These are phyloP conservation scores for sorghum (Sorghum bicolor) DNA, from an alignment of 176 grass and related monocot genomes.

Conservation along the genomic window Sorghum_bicolor_NCBIv3 NC_012872.2:72463001-72463500, in stretches of 20 bases:
- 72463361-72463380: slow-evolving; percentile 43
- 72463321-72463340: slow-evolving; percentile 30
- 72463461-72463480: slow-evolving; percentile 29
- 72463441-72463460: slow-evolving; percentile 54
- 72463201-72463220: slow-evolving; percentile 70
- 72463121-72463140: slow-evolving; percentile 34
- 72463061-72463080: slow-evolving; percentile 39
- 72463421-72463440: slow-evolving; percentile 50
- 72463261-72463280: slow-evolving; percentile 39
- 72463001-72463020: slow-evolving; percentile 31
- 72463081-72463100: slow-evolving; percentile 30
- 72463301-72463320: slow-evolving; percentile 19
- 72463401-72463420: slow-evolving; percentile 1
- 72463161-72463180: slow-evolving; percentile 46
- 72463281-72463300: slow-evolving; percentile 46
- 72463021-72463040: slow-evolving; percentile 61
- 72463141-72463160: neutral
- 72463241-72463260: slow-evolving; percentile 35
- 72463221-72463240: slow-evolving; percentile 26
- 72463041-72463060: slow-evolving; percentile 43
- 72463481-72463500: slow-evolving; percentile 37
- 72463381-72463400: slow-evolving; percentile 34
- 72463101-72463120: slow-evolving; percentile 61
- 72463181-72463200: slow-evolving; percentile 14
- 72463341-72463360: slow-evolving; percentile 30